Conservation (phyloP, 352 stramenopile species). For the Globisporangium acanthophoron region DNA sequence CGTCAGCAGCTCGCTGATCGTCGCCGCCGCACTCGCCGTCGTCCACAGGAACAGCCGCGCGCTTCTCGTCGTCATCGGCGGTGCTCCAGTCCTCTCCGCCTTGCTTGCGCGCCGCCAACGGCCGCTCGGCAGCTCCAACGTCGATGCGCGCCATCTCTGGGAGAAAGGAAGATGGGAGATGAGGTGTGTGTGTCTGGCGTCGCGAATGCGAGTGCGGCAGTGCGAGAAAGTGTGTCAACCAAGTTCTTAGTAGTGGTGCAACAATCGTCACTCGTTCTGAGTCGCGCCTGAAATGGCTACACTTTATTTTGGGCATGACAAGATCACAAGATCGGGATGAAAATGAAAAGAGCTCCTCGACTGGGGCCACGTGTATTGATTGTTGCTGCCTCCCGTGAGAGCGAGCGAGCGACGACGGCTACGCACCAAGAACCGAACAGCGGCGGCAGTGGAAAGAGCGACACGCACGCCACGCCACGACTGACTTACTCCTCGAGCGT, state of each 20-base stretch:
- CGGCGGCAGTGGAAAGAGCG: constrained; percentile 12
- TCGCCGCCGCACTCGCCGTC: constrained; percentile 2
- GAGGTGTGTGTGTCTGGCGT: not conserved
- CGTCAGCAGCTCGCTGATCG: constrained; percentile 1
- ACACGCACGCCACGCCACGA: not conserved
- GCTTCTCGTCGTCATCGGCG: constrained; percentile 9
- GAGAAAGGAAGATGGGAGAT: too few relatives aligned
- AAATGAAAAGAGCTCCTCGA: constrained; percentile 5
- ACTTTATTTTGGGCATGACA: too few relatives aligned
- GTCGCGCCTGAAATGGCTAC: too few relatives aligned
- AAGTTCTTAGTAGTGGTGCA: too few relatives aligned
- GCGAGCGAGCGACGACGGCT: not conserved
- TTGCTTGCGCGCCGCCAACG: not conserved
- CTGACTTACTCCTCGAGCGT: constrained; percentile 49
- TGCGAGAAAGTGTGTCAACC: constrained; percentile 4
- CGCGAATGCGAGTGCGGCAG: not conserved
- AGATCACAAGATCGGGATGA: not conserved
- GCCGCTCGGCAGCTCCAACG: not conserved
- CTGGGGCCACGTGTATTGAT: constrained; percentile 11
- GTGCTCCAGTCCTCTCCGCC: not conserved
- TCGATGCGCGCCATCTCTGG: constrained; percentile 11
- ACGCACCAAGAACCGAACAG: not conserved
- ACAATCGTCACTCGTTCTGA: too few relatives aligned
- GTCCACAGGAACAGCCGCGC: constrained; percentile 7
- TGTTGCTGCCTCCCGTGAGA: constrained; percentile 1